Evolutionary conservation across 2,329 filamentous ascomycete species (phyloP), one percentile per base, ranked within the genome.

Genomic region (Aspergillus floridensis): DNA sequence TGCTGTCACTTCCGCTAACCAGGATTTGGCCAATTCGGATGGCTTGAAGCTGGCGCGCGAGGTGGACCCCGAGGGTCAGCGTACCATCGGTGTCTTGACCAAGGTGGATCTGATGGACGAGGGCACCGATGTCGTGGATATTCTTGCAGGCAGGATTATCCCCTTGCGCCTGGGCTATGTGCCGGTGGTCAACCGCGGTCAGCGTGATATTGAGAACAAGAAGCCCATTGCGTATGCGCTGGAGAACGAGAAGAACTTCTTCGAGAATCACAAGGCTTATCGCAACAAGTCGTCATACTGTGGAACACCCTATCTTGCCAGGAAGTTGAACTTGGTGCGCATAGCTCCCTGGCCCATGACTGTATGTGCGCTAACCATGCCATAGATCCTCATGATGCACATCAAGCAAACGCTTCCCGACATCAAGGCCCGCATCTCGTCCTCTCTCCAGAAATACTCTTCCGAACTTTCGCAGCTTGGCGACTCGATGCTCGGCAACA

Each of bases 51-150:
- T 99, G 68, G 95, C 95, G 46, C 86, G 95, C 71, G 93, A 99
- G 80, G 95, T 99, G 47, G 95, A 99, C 70, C 93, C 93, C 3
- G 93, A 99, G 75, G 95, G 95, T 72, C 93, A 98, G 80, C 87
- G 95, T 75, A 99, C 95, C 53, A 99, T 99, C 66, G 95, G 95
- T 85, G 95, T 99, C 63, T 84, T 99, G 70, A 98, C 93, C 69
- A 99, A 99, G 84, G 93, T 99, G 62, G 95, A 99, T 80, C 80
- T 99, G 73, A 99, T 99, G 95, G 95, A 99, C 76, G 92, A 96
- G 26, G 95, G 95, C 57, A 99, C 95, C 56, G 95, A 99, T 72
- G 95, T 98, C 47, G 93, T 99, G 67, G 95, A 99, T 78, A 99
- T 99, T 81, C 84, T 99, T 71, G 96, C 95, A 65, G 96, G 96